phyloP scores from a whole-genome alignment of 495 filamentous ascomycete species.

The Penicillium arizonense region DNA sequence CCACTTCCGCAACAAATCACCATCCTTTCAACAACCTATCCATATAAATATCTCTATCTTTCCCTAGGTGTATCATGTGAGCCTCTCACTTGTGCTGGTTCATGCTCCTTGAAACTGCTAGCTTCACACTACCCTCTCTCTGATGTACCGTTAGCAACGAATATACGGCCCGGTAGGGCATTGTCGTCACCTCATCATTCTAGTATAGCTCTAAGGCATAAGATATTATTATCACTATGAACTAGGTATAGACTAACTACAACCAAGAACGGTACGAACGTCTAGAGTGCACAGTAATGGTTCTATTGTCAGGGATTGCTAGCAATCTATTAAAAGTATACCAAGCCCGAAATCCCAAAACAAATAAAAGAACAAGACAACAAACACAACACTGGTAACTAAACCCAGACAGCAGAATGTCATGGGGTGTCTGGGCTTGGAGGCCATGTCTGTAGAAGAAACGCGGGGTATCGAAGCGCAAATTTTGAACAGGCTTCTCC shows the following conservation, averaged over 20 bases:
- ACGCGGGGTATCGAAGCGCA: slow-evolving; percentile 4
- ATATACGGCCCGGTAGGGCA: background rate
- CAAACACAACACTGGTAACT: background rate
- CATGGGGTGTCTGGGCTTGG: background rate
- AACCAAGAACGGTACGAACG: background rate
- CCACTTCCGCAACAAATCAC: background rate
- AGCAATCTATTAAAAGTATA: background rate
- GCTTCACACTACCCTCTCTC: background rate
- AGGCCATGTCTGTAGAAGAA: background rate
- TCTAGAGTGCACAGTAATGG: background rate
- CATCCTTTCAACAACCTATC: background rate
- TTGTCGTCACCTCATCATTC: background rate
- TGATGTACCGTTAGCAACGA: slow-evolving; percentile 8
- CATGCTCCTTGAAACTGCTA: background rate
- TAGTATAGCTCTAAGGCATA: too few relatives aligned
- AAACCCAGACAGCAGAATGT: background rate
- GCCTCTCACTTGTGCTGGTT: background rate
- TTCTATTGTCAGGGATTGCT: background rate
- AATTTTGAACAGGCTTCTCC: background rate
- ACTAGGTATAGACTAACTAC: too few relatives aligned
- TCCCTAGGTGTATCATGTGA: background rate
- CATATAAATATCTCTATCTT: background rate
- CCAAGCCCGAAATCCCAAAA: background rate
- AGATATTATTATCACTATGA: too few relatives aligned
- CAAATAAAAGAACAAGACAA: background rate